A percentile compares a stretch with the other conserved stretches of the same genome.
phyloP scores from a whole-genome alignment of 1,139 yeast genomes.

The Geotrichum candidum region DNA sequence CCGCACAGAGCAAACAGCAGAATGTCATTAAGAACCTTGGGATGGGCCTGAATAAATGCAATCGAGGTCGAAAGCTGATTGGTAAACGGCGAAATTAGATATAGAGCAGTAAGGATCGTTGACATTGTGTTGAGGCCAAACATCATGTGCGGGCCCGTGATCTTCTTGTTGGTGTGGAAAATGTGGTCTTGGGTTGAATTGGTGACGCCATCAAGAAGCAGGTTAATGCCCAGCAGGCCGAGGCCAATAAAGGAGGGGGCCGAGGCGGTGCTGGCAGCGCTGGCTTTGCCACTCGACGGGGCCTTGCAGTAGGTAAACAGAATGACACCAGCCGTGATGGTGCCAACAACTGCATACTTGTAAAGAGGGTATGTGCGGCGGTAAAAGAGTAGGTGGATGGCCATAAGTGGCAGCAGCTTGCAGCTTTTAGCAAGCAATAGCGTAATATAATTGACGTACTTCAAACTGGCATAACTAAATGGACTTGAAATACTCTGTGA shows the following conservation, averaged over 20 bases:
- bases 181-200: slow-evolving; percentile 90
- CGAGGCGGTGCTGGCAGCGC: slow-evolving; percentile 22
- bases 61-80: slow-evolving; percentile 48
- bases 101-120: slow-evolving; percentile 38
- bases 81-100: slow-evolving; percentile 39
- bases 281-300: slow-evolving; percentile 19
- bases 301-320: slow-evolving; percentile 57
- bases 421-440: slow-evolving; percentile 87
- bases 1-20: slow-evolving; percentile 71
- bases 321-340: slow-evolving; percentile 77
- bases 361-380: slow-evolving; percentile 64
- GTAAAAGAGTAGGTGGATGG: slow-evolving; percentile 71
- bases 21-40: slow-evolving; percentile 53
- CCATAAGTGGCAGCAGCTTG: slow-evolving; percentile 81
- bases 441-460: slow-evolving; percentile 81
- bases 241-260: slow-evolving; percentile 46
- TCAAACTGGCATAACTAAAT: slow-evolving; percentile 64
- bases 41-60: slow-evolving; percentile 44
- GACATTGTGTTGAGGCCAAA: slow-evolving; percentile 64
- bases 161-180: slow-evolving; percentile 44
- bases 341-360: slow-evolving; percentile 69
- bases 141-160: slow-evolving; percentile 86
- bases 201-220: slow-evolving; percentile 83
- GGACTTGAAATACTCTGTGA: slow-evolving; percentile 83
- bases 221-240: slow-evolving; percentile 50